Base-by-base conservation (phyloP, 805 yeast species). In the Wickerhamiella slavikovae region DNA sequence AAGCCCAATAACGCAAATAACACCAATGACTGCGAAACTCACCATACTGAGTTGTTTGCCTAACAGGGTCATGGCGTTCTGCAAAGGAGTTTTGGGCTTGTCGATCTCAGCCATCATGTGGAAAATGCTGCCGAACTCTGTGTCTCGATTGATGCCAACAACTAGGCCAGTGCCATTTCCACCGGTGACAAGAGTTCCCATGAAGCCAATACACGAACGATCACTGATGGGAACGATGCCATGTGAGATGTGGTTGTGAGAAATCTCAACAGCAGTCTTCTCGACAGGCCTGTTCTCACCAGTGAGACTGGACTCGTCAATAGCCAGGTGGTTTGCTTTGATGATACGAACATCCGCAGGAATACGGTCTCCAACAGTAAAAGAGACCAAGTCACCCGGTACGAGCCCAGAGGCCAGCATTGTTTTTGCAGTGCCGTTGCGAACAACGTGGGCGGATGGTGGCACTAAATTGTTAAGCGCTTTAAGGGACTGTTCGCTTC, bases 1-100 rank as follows among this genome's bases (percentile, higher is more conserved):
- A 14, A 89, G 62, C 34, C 98, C 99, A 40, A 89, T 63, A 15
- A 89, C 46, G 43, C 94, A 85, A 46, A 89, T 89, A n/a, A 76
- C 49, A 28, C 93, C 94, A 52, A 89, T 89, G 19, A 85, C 74
- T 16, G 62, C 68, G 55, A 89, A 89, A 53, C 91, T 73, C 44
- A 78, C 69, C 18, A 74, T 49, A 0, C 94, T 79, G 26, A 89
- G 60, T 44, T 89, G 93, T 47, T 79, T 77, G 26, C 98, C 98
- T 35, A 89, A 62, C 47, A 77, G 74, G 49, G 83, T 96, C 99
- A 89, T 89, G 7, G 93, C 74, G 35, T 69, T 64, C 55, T 89
- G 99, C 40, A 89, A 60, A 2, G 99, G 99, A 12, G 99, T 89
- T 54, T 89, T 89, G 30, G 99, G 99, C 53, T 89, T 89, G 51